Conservation (phyloP, 352 stramenopile genomes). For the Globisporangium camurandrum region DNA sequence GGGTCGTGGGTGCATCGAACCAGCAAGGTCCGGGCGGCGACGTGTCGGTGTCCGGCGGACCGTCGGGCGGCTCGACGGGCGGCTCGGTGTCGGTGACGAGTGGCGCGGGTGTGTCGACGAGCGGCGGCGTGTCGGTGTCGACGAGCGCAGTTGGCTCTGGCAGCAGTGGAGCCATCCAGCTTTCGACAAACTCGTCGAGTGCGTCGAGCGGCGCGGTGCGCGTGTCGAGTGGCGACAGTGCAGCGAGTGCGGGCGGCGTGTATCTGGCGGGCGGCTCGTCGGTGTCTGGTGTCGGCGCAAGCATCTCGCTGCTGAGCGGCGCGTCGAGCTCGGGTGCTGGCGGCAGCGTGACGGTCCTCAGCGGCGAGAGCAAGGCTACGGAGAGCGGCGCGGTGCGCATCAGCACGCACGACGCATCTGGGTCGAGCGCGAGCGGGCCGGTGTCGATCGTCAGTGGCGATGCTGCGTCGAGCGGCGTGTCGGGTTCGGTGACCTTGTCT, state of each 20-base stretch:
- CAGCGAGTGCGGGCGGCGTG: background rate
- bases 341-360: slow-evolving; percentile 4
- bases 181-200: background rate
- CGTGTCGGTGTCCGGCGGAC: slow-evolving; percentile 17
- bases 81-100: slow-evolving; percentile 8
- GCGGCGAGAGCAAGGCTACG: slow-evolving; percentile 1
- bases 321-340: background rate
- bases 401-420: background rate
- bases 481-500: slow-evolving; percentile 1
- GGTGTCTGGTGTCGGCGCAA: background rate
- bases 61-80: slow-evolving; percentile 9
- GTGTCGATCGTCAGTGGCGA: slow-evolving; percentile 3
- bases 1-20: slow-evolving; percentile 5
- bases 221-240: slow-evolving; percentile 1
- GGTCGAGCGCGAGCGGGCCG: background rate
- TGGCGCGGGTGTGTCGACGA: background rate
- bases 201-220: slow-evolving; percentile 14
- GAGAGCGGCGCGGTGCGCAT: background rate
- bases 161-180: background rate
- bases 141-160: background rate
- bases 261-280: slow-evolving; percentile 1
- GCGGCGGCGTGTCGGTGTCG: slow-evolving; percentile 1
- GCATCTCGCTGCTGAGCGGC: background rate
- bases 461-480: slow-evolving; percentile 1
- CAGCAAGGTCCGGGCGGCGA: slow-evolving; percentile 14